Evolutionary conservation across 176 grass and related monocot species (phyloP).

Genomic region (Miscanthus lutarioriparius): DNA sequence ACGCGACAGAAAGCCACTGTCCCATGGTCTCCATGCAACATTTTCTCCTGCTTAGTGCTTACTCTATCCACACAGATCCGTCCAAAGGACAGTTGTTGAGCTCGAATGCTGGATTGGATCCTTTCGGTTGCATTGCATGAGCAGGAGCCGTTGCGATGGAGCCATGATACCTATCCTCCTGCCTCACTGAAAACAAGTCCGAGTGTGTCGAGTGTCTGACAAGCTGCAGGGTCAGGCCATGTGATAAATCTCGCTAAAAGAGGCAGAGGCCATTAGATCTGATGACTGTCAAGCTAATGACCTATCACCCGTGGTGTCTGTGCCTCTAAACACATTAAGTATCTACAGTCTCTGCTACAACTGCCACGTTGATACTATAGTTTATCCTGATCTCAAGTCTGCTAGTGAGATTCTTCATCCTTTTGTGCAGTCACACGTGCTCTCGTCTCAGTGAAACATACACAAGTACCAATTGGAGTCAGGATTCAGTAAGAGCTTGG

Average conservation of each 20-base stretch:
- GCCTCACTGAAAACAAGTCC: not conserved
- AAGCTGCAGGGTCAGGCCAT: not conserved
- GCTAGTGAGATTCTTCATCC: not conserved
- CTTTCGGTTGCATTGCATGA: not conserved
- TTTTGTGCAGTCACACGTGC: not conserved
- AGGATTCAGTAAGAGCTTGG: not conserved
- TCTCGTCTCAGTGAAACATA: not conserved
- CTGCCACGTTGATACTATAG: not conserved
- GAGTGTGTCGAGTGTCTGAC: not conserved
- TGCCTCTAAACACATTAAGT: not conserved
- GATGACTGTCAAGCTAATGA: not conserved
- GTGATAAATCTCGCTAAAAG: not conserved
- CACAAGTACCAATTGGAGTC: not conserved
- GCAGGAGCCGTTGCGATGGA: not conserved
- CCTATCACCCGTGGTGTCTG: not conserved
- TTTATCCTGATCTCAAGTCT: not conserved
- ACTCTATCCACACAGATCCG: conserved; percentile 1
- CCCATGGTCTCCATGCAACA: not conserved
- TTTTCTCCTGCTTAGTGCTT: not conserved
- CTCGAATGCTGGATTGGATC: not conserved
- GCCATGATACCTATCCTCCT: not conserved
- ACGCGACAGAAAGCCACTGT: not conserved
- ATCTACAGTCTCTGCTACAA: not conserved
- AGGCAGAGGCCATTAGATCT: not conserved
- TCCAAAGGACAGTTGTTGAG: not conserved